Evolutionary conservation across 371 early-diverging fungal genomes (phyloP), one percentile per base, ranked within the genome.

Genomic region (Mortierella sp.): DNA sequence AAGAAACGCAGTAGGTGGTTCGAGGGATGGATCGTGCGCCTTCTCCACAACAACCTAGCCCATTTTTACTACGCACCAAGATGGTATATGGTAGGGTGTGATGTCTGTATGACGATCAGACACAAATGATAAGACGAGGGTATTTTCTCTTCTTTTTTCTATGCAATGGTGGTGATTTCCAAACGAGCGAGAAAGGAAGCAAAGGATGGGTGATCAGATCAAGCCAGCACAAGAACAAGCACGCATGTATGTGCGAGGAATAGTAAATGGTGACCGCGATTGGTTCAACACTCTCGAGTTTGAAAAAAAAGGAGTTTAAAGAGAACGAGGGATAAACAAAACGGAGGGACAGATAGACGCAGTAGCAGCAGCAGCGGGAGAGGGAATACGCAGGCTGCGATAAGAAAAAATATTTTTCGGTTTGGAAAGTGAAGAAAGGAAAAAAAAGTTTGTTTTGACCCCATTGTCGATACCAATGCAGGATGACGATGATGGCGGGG

Each of bases 201-300:
- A 7, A 19, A 34, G 14, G n/a, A 8, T 9, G 2, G 58, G 29
- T 58, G 58, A 8, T 34, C 58, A 58, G 58, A 58, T 58, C 58
- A 58, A 34, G 58, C 34, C 58, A 58, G 58, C 29, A 58, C 34
- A 50, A n/a, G n/a, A n/a, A n/a, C n/a, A n/a, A n/a, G n/a, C n/a
- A n/a, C n/a, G n/a, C n/a, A n/a, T n/a, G n/a, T n/a, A n/a, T n/a
- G n/a, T n/a, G n/a, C n/a, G n/a, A n/a, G n/a, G n/a, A n/a, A n/a
- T n/a, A n/a, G n/a, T n/a, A n/a, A 8, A 10, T 16, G 45, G 1
- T 50, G 50, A 50, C 14, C 9, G n/a, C n/a, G 50, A 50, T 50
- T 50, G 24, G 50, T 24, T 50, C 50, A 2, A n/a, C 48, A 58
- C 19, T 45, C 22, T 47, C 14, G 45, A 22, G 4, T 1, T 47